Evolutionary conservation across 1,284 basidiomycete species (phyloP).

Genomic region (Sanghuangporus baumii): DNA sequence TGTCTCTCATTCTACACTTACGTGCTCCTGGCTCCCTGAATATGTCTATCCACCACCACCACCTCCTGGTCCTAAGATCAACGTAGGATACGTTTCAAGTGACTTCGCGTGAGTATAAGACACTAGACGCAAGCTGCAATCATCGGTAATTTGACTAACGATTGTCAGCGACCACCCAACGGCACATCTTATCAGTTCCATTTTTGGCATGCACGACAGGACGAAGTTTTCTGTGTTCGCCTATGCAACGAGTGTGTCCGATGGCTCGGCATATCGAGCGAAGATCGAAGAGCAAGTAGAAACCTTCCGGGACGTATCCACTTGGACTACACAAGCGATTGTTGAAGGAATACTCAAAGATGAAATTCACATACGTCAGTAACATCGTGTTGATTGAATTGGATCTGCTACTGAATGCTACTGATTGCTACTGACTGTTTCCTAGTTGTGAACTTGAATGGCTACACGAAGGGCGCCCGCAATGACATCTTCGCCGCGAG

Average conservation of each 20-base stretch:
- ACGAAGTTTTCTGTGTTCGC: constrained; percentile 43
- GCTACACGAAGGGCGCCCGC: constrained; percentile 60
- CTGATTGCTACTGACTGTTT: not conserved
- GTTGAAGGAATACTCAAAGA: constrained; percentile 42
- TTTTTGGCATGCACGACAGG: constrained; percentile 48
- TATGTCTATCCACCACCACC: constrained; percentile 48
- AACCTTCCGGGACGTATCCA: constrained; percentile 47
- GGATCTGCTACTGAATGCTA: too few relatives aligned
- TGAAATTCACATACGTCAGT: constrained; percentile 47
- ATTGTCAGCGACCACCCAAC: constrained; percentile 49
- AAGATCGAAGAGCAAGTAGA: constrained; percentile 46
- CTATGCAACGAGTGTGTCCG: constrained; percentile 52
- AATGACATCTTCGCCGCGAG: constrained; percentile 61
- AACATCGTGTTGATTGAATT: too few relatives aligned
- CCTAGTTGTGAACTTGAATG: constrained; percentile 50
- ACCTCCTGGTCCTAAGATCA: constrained; percentile 41
- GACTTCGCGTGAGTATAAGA: constrained; percentile 43
- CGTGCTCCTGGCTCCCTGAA: constrained; percentile 43
- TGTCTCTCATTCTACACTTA: constrained; percentile 44
- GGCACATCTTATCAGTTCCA: constrained; percentile 57
- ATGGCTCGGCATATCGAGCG: constrained; percentile 45
- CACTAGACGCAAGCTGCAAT: constrained; percentile 5
- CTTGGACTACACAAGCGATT: constrained; percentile 38
- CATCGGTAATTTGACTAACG: not conserved
- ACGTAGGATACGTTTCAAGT: constrained; percentile 55